Percentiles rank a stretch among this genome's conserved stretches.
Evolutionary conservation across 768 basidiomycete species (phyloP).

Genomic region (Boletus vinaceobasis): DNA sequence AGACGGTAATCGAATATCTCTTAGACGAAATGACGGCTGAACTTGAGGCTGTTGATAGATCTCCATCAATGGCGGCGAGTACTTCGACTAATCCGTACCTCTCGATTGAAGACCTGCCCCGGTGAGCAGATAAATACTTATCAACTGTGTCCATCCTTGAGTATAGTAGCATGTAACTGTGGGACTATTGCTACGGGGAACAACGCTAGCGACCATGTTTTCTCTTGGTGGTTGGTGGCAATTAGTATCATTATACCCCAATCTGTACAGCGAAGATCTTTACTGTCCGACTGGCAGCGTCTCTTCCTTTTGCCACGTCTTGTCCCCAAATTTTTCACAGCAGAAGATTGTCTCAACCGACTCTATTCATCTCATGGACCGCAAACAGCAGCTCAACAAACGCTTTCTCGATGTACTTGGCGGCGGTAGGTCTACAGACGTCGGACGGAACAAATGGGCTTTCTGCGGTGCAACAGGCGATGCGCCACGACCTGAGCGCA

Average conservation of each 20-base stretch:
- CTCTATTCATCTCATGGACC: slow-evolving; percentile 18
- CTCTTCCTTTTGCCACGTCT: no score
- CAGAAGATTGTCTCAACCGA: background rate
- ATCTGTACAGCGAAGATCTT: background rate
- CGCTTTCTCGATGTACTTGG: slow-evolving; percentile 33
- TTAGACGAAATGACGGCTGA: background rate
- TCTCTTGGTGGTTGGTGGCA: background rate
- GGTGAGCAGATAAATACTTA: no score
- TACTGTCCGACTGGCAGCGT: no score
- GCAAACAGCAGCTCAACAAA: slow-evolving; percentile 31
- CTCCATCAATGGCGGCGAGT: background rate
- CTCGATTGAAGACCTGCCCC: background rate
- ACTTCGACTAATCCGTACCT: background rate
- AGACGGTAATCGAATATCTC: background rate
- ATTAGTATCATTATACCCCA: background rate
- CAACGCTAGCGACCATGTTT: background rate
- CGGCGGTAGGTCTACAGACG: slow-evolving; percentile 17
- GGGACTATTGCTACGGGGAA: background rate
- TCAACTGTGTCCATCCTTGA: no score
- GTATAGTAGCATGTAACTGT: background rate
- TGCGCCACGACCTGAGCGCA: slow-evolving; percentile 37
- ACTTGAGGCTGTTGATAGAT: background rate
- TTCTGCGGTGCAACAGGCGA: slow-evolving; percentile 36
- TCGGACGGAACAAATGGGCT: slow-evolving; percentile 37
- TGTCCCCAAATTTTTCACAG: background rate